phyloP scores from a whole-genome alignment of 768 basidiomycete genomes.

The Phlegmacium glaucopus region DNA sequence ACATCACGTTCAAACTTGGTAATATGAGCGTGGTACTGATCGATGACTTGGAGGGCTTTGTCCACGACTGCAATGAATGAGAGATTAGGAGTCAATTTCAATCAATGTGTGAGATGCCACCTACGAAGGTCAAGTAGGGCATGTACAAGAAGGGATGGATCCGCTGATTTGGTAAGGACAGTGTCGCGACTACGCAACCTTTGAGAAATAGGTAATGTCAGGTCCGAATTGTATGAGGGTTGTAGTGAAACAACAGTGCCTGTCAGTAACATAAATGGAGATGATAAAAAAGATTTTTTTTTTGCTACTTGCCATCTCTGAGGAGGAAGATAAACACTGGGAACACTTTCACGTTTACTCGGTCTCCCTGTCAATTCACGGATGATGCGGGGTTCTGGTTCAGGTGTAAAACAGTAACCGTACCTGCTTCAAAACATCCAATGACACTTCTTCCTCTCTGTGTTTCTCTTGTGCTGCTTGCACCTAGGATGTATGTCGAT shows the following conservation, averaged over 20 bases:
- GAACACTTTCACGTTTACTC: slow-evolving; percentile 53
- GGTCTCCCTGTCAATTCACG: slow-evolving; percentile 43
- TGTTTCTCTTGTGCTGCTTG: slow-evolving; percentile 13
- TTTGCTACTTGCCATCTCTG: slow-evolving; percentile 46
- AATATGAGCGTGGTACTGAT: slow-evolving; percentile 63
- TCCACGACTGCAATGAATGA: slow-evolving; percentile 52
- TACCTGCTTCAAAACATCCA: slow-evolving; percentile 32
- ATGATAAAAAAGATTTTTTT: not conserved
- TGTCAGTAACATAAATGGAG: slow-evolving; percentile 14
- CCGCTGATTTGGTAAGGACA: slow-evolving; percentile 56
- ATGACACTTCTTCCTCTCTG: slow-evolving; percentile 21
- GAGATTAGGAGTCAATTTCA: not conserved
- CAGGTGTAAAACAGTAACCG: not conserved
- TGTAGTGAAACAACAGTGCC: slow-evolving; percentile 65
- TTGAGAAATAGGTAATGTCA: slow-evolving; percentile 54
- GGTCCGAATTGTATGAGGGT: slow-evolving; percentile 38
- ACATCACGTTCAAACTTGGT: slow-evolving; percentile 57
- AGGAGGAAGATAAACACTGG: slow-evolving; percentile 70
- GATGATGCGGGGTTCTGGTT: not conserved
- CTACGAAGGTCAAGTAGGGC: slow-evolving; percentile 58
- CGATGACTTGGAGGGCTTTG: slow-evolving; percentile 61
- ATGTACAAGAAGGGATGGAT: slow-evolving; percentile 67
- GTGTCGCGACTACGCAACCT: slow-evolving; percentile 59
- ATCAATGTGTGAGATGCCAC: slow-evolving; percentile 5
- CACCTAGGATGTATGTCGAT: slow-evolving; percentile 3